Evolutionary conservation across 2,329 filamentous ascomycete genomes (phyloP).

Genomic region (Teratosphaeria gauchensis): DNA sequence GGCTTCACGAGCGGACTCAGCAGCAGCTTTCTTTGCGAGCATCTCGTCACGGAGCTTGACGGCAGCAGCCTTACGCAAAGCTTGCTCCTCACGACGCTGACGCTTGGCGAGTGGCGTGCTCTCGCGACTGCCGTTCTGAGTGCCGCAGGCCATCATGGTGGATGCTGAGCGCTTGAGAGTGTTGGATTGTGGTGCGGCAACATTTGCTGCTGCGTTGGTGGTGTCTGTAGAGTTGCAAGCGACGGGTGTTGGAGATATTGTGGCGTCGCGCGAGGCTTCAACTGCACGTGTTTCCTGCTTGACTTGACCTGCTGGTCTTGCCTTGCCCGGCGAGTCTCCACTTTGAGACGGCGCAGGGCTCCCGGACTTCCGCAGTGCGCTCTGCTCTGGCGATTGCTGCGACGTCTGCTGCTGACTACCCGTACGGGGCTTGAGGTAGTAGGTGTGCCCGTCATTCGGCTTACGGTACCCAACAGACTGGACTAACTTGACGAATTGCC

Average conservation of each 20-base stretch:
- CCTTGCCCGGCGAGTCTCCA: not conserved
- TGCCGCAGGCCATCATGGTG: not conserved
- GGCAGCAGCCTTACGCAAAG: not conserved
- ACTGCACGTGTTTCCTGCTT: too few relatives aligned
- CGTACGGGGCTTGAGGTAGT: not conserved
- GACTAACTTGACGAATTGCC: not conserved
- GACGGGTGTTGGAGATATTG: too few relatives aligned
- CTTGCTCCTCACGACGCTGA: constrained; percentile 7
- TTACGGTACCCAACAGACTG: not conserved
- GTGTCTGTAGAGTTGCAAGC: not conserved
- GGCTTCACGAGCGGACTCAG: constrained; percentile 1
- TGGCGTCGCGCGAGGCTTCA: too few relatives aligned
- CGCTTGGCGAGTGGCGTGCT: constrained; percentile 4
- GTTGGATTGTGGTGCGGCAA: not conserved
- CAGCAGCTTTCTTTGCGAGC: not conserved
- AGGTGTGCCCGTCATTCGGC: not conserved
- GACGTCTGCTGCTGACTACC: not conserved
- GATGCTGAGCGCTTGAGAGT: constrained; percentile 2
- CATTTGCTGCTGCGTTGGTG: not conserved
- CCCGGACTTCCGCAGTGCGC: not conserved
- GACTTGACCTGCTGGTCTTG: not conserved
- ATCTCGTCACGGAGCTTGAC: constrained; percentile 2
- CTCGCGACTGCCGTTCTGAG: not conserved
- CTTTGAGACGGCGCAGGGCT: not conserved
- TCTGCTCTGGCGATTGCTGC: not conserved